Conservation (phyloP, 208 protist genomes). For the Trypanosomatidae sp. region DNA sequence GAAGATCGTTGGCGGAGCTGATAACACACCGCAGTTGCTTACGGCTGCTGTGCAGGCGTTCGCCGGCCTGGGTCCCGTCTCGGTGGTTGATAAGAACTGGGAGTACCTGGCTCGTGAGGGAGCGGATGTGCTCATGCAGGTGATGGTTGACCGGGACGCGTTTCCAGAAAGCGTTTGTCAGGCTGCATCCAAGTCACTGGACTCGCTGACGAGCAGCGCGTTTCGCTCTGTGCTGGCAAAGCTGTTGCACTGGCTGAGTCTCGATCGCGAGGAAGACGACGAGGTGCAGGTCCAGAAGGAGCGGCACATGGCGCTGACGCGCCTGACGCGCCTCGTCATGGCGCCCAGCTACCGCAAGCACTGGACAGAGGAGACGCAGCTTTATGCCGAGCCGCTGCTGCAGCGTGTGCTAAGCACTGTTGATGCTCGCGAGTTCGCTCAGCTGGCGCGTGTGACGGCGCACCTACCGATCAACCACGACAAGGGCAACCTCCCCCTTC, state of each 20-base stretch:
- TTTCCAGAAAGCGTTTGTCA: slow-evolving; percentile 71
- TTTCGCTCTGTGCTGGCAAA: slow-evolving; percentile 82
- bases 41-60: slow-evolving; percentile 79
- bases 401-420: slow-evolving; percentile 73
- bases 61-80: slow-evolving; percentile 72
- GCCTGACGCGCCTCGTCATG: slow-evolving; percentile 52
- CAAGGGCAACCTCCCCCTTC: slow-evolving; percentile 53
- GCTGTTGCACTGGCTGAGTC: slow-evolving; percentile 86
- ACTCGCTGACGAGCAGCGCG: slow-evolving; percentile 63
- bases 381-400: slow-evolving; percentile 59
- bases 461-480: slow-evolving; percentile 62
- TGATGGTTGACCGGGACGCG: slow-evolving; percentile 78
- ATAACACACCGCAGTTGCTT: slow-evolving; percentile 77
- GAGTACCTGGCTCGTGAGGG: slow-evolving; percentile 86
- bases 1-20: slow-evolving; percentile 71
- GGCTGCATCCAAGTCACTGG: slow-evolving; percentile 66
- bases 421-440: slow-evolving; percentile 68
- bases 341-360: slow-evolving; percentile 35
- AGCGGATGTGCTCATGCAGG: slow-evolving; percentile 88
- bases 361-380: slow-evolving; percentile 83
- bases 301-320: slow-evolving; percentile 67
- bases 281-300: slow-evolving; percentile 79
- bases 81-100: slow-evolving; percentile 76
- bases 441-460: slow-evolving; percentile 56
- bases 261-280: slow-evolving; percentile 83